Percentiles rank a stretch among this genome's conserved stretches.
phyloP scores from a whole-genome alignment of 768 basidiomycete genomes.

The Leccinum ochraceum region DNA sequence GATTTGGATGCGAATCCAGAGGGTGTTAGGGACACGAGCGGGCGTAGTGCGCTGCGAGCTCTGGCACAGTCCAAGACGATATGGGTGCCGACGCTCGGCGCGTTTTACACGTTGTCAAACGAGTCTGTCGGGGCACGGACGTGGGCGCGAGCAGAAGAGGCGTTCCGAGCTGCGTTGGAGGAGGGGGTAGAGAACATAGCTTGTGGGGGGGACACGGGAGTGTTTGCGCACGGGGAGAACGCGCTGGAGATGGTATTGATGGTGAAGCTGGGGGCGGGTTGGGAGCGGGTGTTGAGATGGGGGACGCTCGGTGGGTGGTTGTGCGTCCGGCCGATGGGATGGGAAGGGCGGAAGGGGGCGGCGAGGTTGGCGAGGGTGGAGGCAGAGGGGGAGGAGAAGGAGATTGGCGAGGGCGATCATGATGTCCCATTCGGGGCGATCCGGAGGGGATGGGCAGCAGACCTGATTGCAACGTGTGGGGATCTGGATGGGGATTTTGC shows the following conservation, averaged over 20 bases:
- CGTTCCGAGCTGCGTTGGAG: constrained; percentile 49
- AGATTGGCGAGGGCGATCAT: constrained; percentile 21
- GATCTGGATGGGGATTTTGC: constrained; percentile 42
- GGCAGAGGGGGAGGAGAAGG: constrained; percentile 23
- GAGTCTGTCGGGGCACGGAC: constrained; percentile 7
- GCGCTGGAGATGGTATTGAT: constrained; percentile 61
- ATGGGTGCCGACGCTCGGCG: constrained; percentile 63
- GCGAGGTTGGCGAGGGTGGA: constrained; percentile 29
- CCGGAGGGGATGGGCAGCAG: constrained; percentile 56
- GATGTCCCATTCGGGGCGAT: constrained; percentile 54
- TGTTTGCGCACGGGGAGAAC: constrained; percentile 62
- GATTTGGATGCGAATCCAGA: not conserved
- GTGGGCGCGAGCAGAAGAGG: constrained; percentile 41
- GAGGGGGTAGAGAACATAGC: constrained; percentile 50
- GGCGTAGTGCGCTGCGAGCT: constrained; percentile 17
- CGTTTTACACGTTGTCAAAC: constrained; percentile 39
- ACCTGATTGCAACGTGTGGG: constrained; percentile 41
- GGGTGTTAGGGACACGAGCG: constrained; percentile 10
- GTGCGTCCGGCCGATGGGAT: constrained; percentile 48
- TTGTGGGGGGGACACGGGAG: constrained; percentile 66
- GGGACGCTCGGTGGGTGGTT: constrained; percentile 61
- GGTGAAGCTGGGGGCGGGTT: constrained; percentile 54
- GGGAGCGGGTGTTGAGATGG: constrained; percentile 56
- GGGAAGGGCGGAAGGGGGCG: constrained; percentile 40
- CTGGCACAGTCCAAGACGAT: constrained; percentile 33